These are phyloP conservation scores for Leishmania gerbilli DNA, from an alignment of 208 protist species.

Conservation along the genomic window DNA sequence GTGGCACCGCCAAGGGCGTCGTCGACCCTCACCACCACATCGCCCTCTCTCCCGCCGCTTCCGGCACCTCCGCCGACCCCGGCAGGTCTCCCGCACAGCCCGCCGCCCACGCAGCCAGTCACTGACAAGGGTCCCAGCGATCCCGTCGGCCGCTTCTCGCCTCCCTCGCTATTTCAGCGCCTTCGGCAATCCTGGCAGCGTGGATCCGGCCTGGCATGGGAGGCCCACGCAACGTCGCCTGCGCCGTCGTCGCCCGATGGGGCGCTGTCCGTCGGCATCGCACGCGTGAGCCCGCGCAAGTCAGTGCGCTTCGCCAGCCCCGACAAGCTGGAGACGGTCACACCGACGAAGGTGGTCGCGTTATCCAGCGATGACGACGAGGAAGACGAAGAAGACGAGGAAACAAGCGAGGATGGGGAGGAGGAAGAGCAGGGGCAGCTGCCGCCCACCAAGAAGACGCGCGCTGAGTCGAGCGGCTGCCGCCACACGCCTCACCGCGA, in stretches of 20 bases:
- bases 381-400: constrained; percentile 11
- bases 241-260: constrained; percentile 6
- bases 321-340: constrained; percentile 48
- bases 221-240: constrained; percentile 9
- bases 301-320: constrained; percentile 72
- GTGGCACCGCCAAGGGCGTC: not conserved
- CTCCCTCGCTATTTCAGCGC: constrained; percentile 11
- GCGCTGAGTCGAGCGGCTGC: constrained; percentile 2
- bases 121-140: not conserved
- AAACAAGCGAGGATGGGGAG: constrained; percentile 8
- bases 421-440: constrained; percentile 11
- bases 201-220: not conserved
- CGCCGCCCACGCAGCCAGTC: constrained; percentile 8
- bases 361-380: constrained; percentile 13
- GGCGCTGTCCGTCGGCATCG: not conserved
- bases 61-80: constrained; percentile 12
- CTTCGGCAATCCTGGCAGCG: constrained; percentile 14
- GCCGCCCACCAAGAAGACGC: constrained; percentile 14
- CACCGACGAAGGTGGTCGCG: constrained; percentile 32
- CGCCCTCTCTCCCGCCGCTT: constrained; percentile 4
- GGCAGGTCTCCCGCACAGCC: constrained; percentile 4
- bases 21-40: not conserved
- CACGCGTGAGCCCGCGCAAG: constrained; percentile 53
- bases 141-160: not conserved
- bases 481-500: constrained; percentile 7